Percentiles rank a stretch among this genome's conserved stretches.
Evolutionary conservation across 1,139 yeast species (phyloP).

Genomic region (Pichia sp.): DNA sequence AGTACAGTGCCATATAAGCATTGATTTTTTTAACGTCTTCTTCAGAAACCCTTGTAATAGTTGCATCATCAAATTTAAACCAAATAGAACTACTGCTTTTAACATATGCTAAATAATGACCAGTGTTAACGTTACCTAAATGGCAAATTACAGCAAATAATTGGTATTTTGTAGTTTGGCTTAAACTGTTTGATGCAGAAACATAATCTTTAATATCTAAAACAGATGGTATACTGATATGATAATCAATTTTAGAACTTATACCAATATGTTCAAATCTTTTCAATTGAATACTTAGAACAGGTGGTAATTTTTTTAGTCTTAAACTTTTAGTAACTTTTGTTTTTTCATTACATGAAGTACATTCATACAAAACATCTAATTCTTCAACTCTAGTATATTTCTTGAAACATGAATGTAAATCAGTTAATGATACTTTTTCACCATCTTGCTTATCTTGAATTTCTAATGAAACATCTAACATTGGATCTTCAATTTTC

Average conservation of each 20-base stretch:
- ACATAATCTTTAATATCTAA: conserved; percentile 64
- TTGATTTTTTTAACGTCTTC: conserved; percentile 60
- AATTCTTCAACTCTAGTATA: conserved; percentile 74
- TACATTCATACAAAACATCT: conserved; percentile 69
- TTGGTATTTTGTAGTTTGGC: conserved; percentile 40
- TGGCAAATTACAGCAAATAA: conserved; percentile 83
- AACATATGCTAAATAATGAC: conserved; percentile 81
- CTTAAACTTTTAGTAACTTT: conserved; percentile 67
- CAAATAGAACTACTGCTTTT: conserved; percentile 68
- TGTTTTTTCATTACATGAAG: conserved; percentile 52
- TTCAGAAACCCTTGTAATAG: conserved; percentile 60
- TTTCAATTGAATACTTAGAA: conserved; percentile 77
- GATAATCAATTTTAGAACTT: conserved; percentile 70
- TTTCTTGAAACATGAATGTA: conserved; percentile 63
- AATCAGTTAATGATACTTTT: conserved; percentile 21
- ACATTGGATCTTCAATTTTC: conserved; percentile 76
- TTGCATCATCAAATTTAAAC: conserved; percentile 88
- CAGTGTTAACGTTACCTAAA: conserved; percentile 88
- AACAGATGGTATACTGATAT: conserved; percentile 64
- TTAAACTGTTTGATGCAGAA: conserved; percentile 20
- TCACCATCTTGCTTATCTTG: conserved; percentile 25
- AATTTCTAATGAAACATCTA: conserved; percentile 81
- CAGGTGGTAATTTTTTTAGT: conserved; percentile 65
- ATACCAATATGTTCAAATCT: conserved; percentile 71
- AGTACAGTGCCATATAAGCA: conserved; percentile 77